Evolutionary conservation across 345 rosid species (phyloP).

Genomic region (Rhizophora apiculata): DNA sequence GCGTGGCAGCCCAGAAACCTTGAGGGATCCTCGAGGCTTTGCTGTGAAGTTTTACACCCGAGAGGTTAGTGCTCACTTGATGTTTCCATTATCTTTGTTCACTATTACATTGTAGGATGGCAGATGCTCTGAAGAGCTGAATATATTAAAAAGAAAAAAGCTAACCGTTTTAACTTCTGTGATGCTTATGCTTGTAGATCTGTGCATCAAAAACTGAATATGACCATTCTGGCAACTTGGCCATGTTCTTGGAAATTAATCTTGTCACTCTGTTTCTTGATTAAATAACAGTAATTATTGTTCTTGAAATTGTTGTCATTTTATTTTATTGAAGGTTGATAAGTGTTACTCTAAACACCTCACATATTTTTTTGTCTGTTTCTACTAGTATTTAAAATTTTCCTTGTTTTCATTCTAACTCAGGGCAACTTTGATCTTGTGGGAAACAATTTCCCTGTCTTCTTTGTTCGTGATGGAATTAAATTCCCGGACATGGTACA

Average conservation of each 20-base stretch:
- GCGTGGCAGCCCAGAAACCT: conserved; percentile 98
- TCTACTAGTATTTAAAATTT: not conserved
- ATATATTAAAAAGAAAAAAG: no score
- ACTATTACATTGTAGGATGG: not conserved
- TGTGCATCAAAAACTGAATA: no score
- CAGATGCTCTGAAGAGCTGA: not conserved
- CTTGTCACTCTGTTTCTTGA: no score
- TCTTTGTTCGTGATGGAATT: conserved; percentile 93
- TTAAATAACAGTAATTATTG: no score
- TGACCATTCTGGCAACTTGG: not conserved
- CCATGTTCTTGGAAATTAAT: not conserved
- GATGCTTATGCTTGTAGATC: not conserved
- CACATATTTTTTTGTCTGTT: no score
- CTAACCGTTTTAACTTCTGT: no score
- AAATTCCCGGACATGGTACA: conserved; percentile 96
- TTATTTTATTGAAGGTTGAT: not conserved
- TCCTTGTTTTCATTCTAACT: conserved; percentile 9
- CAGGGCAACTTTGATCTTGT: conserved; percentile 99
- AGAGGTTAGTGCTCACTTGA: conserved; percentile 52
- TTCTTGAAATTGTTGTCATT: not conserved
- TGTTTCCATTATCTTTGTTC: not conserved
- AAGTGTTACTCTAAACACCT: no score
- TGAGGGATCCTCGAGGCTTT: conserved; percentile 94
- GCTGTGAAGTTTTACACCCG: conserved; percentile 97
- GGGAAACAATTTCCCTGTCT: conserved; percentile 97